Conservation (phyloP, 441 rosid genomes). For the Codiaeum variegatum region DNA sequence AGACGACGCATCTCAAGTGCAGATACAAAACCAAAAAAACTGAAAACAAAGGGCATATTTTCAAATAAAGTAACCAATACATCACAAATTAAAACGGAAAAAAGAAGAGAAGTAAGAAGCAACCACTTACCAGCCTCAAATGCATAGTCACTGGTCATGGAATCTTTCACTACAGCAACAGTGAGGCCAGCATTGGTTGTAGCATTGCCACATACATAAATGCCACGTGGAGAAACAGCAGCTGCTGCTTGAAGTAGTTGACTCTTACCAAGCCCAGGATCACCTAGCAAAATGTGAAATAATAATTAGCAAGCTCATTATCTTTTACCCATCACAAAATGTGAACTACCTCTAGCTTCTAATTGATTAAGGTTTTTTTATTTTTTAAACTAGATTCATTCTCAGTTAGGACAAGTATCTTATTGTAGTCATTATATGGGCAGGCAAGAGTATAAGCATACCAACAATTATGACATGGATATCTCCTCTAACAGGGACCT, state of each 20-base stretch:
- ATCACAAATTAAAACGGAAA: background rate
- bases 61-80: slow-evolving; percentile 4
- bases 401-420: background rate
- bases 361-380: background rate
- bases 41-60: background rate
- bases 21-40: background rate
- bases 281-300: slow-evolving; percentile 50
- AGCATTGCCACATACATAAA: slow-evolving; percentile 96
- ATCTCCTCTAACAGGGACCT: slow-evolving; percentile 99
- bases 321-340: slow-evolving; percentile 8
- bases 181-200: slow-evolving; percentile 98
- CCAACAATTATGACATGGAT: slow-evolving; percentile 96
- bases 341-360: background rate
- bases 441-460: slow-evolving; percentile 34
- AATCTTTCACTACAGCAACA: slow-evolving; percentile 94
- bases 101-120: slow-evolving; percentile 23
- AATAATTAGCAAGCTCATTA: slow-evolving; percentile 14
- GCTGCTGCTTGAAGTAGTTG: slow-evolving; percentile 98
- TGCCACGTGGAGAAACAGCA: slow-evolving; percentile 91
- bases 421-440: background rate
- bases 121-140: slow-evolving; percentile 87
- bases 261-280: slow-evolving; percentile 98
- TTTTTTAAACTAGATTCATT: background rate
- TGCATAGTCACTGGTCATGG: slow-evolving; percentile 88
- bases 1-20: too few species aligned